phyloP scores from a whole-genome alignment of 129 eudicot species.

The Cynara cardunculus region DNA sequence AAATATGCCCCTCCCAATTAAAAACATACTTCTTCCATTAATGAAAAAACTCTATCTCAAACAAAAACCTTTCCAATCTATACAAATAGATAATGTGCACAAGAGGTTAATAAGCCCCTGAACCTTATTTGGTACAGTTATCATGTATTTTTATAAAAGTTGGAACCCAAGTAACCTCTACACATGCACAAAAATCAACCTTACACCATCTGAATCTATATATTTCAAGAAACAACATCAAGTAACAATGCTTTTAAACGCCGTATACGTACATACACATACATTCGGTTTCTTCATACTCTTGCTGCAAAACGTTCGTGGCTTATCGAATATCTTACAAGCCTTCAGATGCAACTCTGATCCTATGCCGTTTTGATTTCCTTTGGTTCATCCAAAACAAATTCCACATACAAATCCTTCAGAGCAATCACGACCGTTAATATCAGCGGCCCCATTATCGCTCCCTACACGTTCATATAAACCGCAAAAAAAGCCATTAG shows the following conservation, averaged over 20 bases:
- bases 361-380: constrained; percentile 43
- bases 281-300: neutral
- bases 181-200: too few species aligned
- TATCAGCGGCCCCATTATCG: constrained; percentile 96
- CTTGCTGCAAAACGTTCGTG: neutral
- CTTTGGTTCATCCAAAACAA: constrained; percentile 71
- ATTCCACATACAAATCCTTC: constrained; percentile 88
- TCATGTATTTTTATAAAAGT: too few species aligned
- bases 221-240: neutral
- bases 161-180: too few species aligned
- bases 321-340: neutral
- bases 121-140: too few species aligned
- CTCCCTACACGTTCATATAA: constrained; percentile 60
- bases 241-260: neutral
- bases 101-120: too few species aligned
- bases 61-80: too few species aligned
- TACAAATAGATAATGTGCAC: too few species aligned
- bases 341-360: neutral
- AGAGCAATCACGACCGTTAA: constrained; percentile 86
- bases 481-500: neutral
- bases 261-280: neutral
- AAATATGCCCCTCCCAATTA: too few species aligned
- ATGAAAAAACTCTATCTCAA: too few species aligned
- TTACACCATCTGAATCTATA: neutral
- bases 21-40: too few species aligned